A percentile compares a stretch with the other conserved stretches of the same genome.
Conservation (phyloP, 148 eudicot species). For the Amaranthus palmeri region DNA sequence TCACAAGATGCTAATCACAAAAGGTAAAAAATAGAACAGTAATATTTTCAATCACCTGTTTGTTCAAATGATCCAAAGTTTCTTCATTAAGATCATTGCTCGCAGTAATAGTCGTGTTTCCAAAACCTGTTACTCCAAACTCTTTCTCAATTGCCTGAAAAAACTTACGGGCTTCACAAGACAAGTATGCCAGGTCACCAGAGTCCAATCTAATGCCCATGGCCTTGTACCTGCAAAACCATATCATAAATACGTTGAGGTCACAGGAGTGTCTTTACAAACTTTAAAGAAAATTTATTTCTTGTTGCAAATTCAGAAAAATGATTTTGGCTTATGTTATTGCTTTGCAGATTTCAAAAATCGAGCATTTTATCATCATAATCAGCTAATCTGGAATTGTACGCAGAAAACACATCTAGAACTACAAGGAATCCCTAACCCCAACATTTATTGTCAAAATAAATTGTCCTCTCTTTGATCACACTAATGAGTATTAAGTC, state of each 20-base stretch:
- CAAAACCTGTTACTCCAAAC: constrained; percentile 66
- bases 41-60: constrained; percentile 53
- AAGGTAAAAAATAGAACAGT: background rate
- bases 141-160: constrained; percentile 71
- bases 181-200: constrained; percentile 92
- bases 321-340: background rate
- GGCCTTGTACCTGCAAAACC: constrained; percentile 71
- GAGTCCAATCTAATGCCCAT: constrained; percentile 92
- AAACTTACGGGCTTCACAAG: constrained; percentile 81
- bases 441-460: background rate
- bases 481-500: too few relatives aligned
- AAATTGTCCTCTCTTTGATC: background rate
- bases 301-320: background rate
- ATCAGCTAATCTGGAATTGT: too few relatives aligned
- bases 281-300: background rate
- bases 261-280: background rate
- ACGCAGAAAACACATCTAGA: too few relatives aligned
- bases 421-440: too few relatives aligned
- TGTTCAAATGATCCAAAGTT: constrained; percentile 90
- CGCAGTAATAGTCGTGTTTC: constrained; percentile 78
- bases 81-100: constrained; percentile 98
- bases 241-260: constrained; percentile 7
- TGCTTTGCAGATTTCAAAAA: background rate
- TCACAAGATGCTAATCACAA: constrained; percentile 1
- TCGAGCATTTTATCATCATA: too few relatives aligned